Evolutionary conservation across 2,329 filamentous ascomycete genomes (phyloP), one percentile per base, ranked within the genome.

Genomic region (Emergomyces pasteurianus): DNA sequence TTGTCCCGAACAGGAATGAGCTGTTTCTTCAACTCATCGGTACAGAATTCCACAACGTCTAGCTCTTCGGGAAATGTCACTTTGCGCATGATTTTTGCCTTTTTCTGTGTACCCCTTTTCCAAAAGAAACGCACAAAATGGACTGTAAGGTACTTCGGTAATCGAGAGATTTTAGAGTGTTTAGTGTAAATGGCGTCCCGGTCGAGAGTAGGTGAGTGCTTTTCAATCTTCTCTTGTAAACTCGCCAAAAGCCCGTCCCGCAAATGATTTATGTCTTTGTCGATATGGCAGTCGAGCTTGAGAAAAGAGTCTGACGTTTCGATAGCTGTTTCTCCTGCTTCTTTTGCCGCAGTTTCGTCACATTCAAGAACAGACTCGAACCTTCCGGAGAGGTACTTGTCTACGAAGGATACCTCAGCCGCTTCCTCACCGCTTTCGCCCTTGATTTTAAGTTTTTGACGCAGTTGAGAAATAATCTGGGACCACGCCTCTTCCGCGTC

Each of bases 1-100:
- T 95, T 95, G 79, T 99, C 94, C 62, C 94, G 85, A n/a, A 99
- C 87, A 1, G 94, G 95, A 54, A 96, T 79, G 52, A 99, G 81
- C 67, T 88, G 84, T 71, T 87, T 86, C 73, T 85, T 88, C 64
- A 99, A 80, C 59, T 94, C 87, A 31, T 97, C 92, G 14, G 92
- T 92, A 75, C 94, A 99, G 75, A 96, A 96, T 72, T 99, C 94
- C 26, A 95, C 86, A 46, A 90, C 85, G 70, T 99, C 94, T 40
- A 99, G 80, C 75, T 99, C 94, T 58, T 89, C 86, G 7, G 92
- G 92, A 72, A 99, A 99, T 0, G 90, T 92, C 61, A 99, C 94
- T 77, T 97, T 99, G 72, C 92, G 89, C 89, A 99, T 92, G 68
- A 99, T 99, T 82, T 99, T 99, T 66, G 92, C 92, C 81, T 99